Conservation (phyloP, 2,329 filamentous ascomycete genomes). For the Diaporthe citri region DNA sequence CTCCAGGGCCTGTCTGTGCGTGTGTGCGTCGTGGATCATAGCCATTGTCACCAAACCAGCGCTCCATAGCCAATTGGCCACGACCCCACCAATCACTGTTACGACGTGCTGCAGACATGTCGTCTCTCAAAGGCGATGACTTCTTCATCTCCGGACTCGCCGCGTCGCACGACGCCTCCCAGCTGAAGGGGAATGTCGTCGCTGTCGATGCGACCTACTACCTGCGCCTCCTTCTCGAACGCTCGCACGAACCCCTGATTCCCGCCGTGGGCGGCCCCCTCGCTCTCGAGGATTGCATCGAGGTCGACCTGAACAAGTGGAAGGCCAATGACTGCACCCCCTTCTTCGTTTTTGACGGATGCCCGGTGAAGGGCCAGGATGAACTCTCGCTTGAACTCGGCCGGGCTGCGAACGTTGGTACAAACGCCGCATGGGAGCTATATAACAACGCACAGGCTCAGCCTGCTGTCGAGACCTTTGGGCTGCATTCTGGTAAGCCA, state of each 20-base stretch:
- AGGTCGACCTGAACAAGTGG: conserved; percentile 81
- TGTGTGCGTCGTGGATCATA: background rate
- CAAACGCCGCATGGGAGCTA: conserved; percentile 85
- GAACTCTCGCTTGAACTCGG: conserved; percentile 75
- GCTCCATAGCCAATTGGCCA: background rate
- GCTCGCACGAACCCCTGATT: conserved; percentile 86
- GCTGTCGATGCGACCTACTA: conserved; percentile 94
- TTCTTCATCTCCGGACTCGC: conserved; percentile 38
- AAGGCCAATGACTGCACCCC: conserved; percentile 78
- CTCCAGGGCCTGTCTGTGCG: background rate
- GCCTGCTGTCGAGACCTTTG: conserved; percentile 88
- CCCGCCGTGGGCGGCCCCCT: conserved; percentile 91
- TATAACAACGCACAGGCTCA: conserved; percentile 86
- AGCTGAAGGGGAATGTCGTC: conserved; percentile 80
- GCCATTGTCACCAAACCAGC: background rate
- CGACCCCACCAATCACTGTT: background rate
- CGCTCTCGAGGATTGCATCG: conserved; percentile 80
- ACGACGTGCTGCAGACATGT: conserved; percentile 26
- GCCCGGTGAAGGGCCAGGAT: conserved; percentile 82
- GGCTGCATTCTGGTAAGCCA: conserved; percentile 75
- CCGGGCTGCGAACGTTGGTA: conserved; percentile 75
- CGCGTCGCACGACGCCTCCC: conserved; percentile 69
- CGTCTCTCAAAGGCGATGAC: conserved; percentile 38
- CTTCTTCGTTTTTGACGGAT: conserved; percentile 92
- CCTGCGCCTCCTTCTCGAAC: conserved; percentile 81